phyloP scores from a whole-genome alignment of 768 basidiomycete species.

The Chalciporus chontae region DNA sequence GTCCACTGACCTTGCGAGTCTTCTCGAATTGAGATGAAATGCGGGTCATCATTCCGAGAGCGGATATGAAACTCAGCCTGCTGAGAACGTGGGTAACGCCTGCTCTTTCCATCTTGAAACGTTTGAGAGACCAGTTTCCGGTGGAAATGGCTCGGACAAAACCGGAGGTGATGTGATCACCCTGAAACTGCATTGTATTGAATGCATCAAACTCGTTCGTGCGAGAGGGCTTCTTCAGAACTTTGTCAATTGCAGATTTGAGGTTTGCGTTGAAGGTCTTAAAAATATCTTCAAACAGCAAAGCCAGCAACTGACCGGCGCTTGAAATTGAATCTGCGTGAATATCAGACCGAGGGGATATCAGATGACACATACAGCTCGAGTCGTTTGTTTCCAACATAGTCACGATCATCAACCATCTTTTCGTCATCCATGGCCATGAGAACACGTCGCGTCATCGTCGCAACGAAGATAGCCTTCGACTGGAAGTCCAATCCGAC shows the following conservation, averaged over 20 bases:
- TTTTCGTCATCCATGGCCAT: conserved; percentile 97
- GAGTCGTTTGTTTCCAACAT: conserved; percentile 97
- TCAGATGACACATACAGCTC: conserved; percentile 70
- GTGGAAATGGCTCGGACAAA: conserved; percentile 98
- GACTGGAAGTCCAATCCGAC: conserved; percentile 83
- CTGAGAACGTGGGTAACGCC: conserved; percentile 98
- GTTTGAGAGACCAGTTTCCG: conserved; percentile 97
- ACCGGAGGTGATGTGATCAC: conserved; percentile 93
- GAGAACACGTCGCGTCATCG: conserved; percentile 93
- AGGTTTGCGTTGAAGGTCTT: conserved; percentile 97
- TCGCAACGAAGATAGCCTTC: conserved; percentile 96
- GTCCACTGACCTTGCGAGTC: conserved; percentile 97
- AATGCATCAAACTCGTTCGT: conserved; percentile 93
- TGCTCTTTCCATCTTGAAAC: conserved; percentile 99
- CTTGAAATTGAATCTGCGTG: conserved; percentile 43
- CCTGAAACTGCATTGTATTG: conserved; percentile 92
- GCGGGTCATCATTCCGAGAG: conserved; percentile 99
- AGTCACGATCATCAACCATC: conserved; percentile 98
- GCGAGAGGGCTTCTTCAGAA: conserved; percentile 92
- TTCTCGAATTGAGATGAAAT: conserved; percentile 99
- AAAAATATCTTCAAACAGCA: conserved; percentile 97
- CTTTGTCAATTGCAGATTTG: conserved; percentile 94
- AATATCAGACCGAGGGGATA: conserved; percentile 8
- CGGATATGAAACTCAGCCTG: conserved; percentile 93
- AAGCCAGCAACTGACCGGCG: conserved; percentile 91